phyloP scores from a whole-genome alignment of 176 grass and related monocot species.

The Musa schizocarpa region DNA sequence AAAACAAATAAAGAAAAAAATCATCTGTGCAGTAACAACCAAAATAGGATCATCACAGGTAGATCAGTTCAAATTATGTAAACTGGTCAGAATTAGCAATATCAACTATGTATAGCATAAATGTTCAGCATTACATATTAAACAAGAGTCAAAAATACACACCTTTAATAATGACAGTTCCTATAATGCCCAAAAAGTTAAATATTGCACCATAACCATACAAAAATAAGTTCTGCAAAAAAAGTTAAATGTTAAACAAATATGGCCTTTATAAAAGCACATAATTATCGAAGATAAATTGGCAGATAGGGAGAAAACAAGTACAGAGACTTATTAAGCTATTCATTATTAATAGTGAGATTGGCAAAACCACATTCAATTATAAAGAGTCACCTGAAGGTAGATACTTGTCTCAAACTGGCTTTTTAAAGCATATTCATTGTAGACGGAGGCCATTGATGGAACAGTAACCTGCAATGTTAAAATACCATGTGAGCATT shows the following conservation, averaged over 20 bases:
- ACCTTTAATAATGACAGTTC: conserved; percentile 82
- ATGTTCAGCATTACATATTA: background rate
- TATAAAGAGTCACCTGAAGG: conserved; percentile 54
- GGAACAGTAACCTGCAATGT: conserved; percentile 81
- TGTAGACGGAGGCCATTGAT: conserved; percentile 90
- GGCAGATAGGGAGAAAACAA: background rate
- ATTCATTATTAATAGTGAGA: background rate
- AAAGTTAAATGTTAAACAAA: background rate
- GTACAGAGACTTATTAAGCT: background rate
- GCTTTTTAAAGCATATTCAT: conserved; percentile 96
- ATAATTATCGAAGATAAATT: background rate
- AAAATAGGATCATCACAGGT: background rate
- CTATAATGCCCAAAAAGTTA: conserved; percentile 91
- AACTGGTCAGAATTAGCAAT: background rate
- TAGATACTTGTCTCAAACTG: conserved; percentile 97
- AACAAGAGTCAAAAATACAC: background rate
- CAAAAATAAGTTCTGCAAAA: conserved; percentile 87
- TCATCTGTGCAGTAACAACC: background rate
- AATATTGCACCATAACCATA: conserved; percentile 99
- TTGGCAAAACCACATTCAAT: background rate
- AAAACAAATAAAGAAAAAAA: too few relatives aligned
- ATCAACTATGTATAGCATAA: background rate
- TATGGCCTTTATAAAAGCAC: background rate
- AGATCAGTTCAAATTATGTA: background rate
- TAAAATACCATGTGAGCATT: conserved; percentile 1